Base-by-base conservation (phyloP, 2,329 filamentous ascomycete species). In the Ambrosiella beaveri region DNA sequence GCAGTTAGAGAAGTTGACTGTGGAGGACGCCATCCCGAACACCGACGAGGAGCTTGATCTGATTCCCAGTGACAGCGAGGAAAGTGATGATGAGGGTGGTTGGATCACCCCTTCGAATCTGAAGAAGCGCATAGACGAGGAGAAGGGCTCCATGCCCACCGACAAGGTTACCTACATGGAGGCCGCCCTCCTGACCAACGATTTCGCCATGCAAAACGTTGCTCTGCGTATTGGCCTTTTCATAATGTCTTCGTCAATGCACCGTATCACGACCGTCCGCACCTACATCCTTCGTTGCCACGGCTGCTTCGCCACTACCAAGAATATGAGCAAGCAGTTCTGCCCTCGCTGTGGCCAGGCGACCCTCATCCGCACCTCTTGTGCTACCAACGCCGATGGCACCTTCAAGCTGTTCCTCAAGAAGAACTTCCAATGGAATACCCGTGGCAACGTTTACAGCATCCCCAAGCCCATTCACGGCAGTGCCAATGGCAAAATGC, bases 161-260 rank as follows among this genome's bases (percentile, higher is more conserved):
- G 63, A 71, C 5, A 69, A 74, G 1, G 69, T 73, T 17, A 71
- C 75, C 45, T 81, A 80, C 11, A 84, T 96, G 64, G 84, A 94
- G 70, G 88, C 87, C 13, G 91, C 89, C n/a, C 83, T 91, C 50
- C 84, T 97, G 66, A 97, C 93, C 1, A 89, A 86, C 58, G 93
- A 98, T 74, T 97, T 87, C 71, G 91, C 93, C 58, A 95, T 98
- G 88, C 91, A 97, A 73, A 97, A 97, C 68, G 89, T 97, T 7
- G 80, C 93, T 1, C 78, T 98, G 3, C 88, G 94, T 64, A 94
- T 97, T 75, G 95, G 96, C 72, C 80, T 98, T 57, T 88, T 93
- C 67, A 80, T 96, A 9, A 78, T 96, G 60, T 89, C 90, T 0
- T 79, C 87, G 0, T 78, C 81, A 13, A 75, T 97, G 61, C 79